A percentile compares a stretch with the other conserved stretches of the same genome.
Evolutionary conservation across 148 eudicot species (phyloP).

Genomic region (Camellia lanceoleosa): DNA sequence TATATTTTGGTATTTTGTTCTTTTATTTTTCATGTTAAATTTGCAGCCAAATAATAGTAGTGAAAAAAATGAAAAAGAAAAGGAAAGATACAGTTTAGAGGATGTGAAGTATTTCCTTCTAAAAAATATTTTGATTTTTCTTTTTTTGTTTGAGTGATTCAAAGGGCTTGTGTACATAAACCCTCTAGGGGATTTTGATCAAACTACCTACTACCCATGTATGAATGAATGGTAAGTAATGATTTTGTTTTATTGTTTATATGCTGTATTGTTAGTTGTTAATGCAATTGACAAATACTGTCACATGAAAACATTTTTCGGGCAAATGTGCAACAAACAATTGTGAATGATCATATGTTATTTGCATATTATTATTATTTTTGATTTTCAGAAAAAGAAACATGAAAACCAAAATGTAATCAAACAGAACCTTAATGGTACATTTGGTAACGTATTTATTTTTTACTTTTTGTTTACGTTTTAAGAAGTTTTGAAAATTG

Average conservation of each 20-base stretch:
- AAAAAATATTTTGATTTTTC: neutral
- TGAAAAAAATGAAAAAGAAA: neutral
- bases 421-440: no score
- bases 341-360: no score
- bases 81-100: neutral
- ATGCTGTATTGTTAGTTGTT: neutral
- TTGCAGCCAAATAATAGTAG: neutral
- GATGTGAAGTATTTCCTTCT: neutral
- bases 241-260: neutral
- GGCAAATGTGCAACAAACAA: no score
- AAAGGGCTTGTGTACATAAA: conserved; percentile 13
- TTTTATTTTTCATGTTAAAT: neutral
- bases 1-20: neutral
- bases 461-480: no score
- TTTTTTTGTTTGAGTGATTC: conserved; percentile 7
- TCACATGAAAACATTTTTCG: neutral
- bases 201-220: neutral
- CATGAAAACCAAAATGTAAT: no score
- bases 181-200: conserved; percentile 9
- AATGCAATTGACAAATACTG: neutral
- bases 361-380: no score
- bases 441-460: no score
- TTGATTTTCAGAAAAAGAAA: no score
- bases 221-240: neutral
- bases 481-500: no score